These are phyloP conservation scores for Hymenoscyphus linearis DNA, from an alignment of 2,329 filamentous ascomycete genomes.

Conservation along the genomic window DNA sequence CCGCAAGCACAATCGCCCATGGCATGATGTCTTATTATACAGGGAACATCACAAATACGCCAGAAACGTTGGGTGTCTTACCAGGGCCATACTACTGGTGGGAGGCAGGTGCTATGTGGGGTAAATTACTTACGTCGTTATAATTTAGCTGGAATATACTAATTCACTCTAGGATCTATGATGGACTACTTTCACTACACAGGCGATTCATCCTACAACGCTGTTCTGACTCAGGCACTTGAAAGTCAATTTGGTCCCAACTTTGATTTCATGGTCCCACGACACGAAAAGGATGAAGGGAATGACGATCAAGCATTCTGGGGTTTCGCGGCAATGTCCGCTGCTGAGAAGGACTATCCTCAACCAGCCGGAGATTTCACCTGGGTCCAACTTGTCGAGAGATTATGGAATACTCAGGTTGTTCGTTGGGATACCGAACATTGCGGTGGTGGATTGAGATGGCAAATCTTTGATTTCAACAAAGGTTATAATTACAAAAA, in stretches of 20 bases:
- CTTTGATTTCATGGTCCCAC: constrained; percentile 54
- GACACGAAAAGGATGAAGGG: constrained; percentile 55
- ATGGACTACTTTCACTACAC: constrained; percentile 67
- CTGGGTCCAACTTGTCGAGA: constrained; percentile 63
- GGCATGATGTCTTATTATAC: constrained; percentile 60
- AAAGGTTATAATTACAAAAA: constrained; percentile 82
- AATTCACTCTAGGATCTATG: constrained; percentile 34
- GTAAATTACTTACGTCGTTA: constrained; percentile 41
- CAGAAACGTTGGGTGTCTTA: constrained; percentile 55
- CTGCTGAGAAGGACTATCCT: constrained; percentile 63
- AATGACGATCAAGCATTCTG: constrained; percentile 75
- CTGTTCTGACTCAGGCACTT: constrained; percentile 53
- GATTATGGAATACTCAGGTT: constrained; percentile 67
- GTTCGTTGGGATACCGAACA: constrained; percentile 63
- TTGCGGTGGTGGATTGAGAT: constrained; percentile 69
- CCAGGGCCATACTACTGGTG: constrained; percentile 60
- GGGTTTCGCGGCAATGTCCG: constrained; percentile 62
- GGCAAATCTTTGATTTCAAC: constrained; percentile 78
- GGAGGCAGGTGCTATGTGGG: constrained; percentile 50
- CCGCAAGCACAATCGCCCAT: constrained; percentile 54
- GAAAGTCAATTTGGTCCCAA: constrained; percentile 54
- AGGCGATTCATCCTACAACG: constrained; percentile 56
- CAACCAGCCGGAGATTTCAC: constrained; percentile 50
- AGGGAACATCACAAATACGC: constrained; percentile 52
- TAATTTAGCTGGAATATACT: too few species aligned